A percentile compares a stretch with the other conserved stretches of the same genome.
These are phyloP conservation scores for Piper longum DNA, from an alignment of 164 flowering plant species.

Conservation along the genomic window DNA sequence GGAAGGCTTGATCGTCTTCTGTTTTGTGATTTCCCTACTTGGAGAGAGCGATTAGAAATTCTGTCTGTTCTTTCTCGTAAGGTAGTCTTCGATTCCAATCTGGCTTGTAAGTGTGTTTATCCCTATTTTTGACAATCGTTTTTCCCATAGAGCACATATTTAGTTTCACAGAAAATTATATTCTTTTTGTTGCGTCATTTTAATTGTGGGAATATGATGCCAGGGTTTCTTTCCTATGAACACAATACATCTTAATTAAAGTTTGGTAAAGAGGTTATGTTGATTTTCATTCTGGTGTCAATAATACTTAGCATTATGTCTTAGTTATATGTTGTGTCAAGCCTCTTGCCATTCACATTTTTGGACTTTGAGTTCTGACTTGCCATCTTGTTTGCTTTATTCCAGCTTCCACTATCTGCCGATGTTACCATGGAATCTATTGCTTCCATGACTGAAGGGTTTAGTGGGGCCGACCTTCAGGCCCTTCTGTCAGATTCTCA, in stretches of 20 bases:
- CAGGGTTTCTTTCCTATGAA: too few relatives aligned
- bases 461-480: constrained; percentile 96
- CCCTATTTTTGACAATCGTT: not conserved
- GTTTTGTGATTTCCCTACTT: constrained; percentile 89
- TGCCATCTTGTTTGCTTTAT: constrained; percentile 1
- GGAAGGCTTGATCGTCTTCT: constrained; percentile 94
- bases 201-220: too few relatives aligned
- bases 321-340: too few relatives aligned
- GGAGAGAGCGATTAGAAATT: constrained; percentile 63
- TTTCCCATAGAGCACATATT: not conserved
- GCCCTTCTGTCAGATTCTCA: constrained; percentile 95
- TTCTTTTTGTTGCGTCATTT: too few relatives aligned
- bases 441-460: constrained; percentile 81
- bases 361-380: not conserved
- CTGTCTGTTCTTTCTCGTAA: constrained; percentile 71
- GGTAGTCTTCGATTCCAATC: constrained; percentile 22
- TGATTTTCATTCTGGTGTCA: too few relatives aligned
- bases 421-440: constrained; percentile 59
- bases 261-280: too few relatives aligned
- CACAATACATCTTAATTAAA: too few relatives aligned
- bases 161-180: too few relatives aligned
- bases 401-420: constrained; percentile 66
- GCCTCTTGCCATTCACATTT: not conserved
- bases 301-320: too few relatives aligned
- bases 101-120: not conserved